phyloP scores from a whole-genome alignment of 345 rosid species.

The Syzygium oleosum region DNA sequence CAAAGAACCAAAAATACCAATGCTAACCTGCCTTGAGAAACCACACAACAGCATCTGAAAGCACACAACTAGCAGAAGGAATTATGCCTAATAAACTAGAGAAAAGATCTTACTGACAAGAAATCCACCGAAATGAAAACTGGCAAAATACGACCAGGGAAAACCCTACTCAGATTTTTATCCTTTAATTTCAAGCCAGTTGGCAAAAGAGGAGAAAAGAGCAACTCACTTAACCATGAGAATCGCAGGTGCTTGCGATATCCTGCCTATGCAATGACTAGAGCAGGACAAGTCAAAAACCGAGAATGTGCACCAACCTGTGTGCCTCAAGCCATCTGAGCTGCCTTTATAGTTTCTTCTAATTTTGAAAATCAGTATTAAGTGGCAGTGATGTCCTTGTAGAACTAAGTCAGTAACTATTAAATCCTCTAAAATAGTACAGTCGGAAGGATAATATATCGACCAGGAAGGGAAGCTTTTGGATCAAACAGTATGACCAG shows the following conservation, averaged over 20 bases:
- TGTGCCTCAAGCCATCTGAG: not conserved
- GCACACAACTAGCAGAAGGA: not conserved
- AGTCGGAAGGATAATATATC: not conserved
- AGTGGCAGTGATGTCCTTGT: not conserved
- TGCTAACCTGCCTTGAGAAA: not conserved
- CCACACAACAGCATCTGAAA: not conserved
- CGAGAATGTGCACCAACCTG: not conserved
- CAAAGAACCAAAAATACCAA: not conserved
- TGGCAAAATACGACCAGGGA: not conserved
- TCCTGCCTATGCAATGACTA: not conserved
- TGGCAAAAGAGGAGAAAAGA: not conserved
- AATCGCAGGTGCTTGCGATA: not conserved
- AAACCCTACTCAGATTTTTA: not conserved
- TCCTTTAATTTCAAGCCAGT: not conserved
- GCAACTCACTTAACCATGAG: not conserved
- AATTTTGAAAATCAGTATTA: not conserved
- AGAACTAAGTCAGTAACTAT: not conserved
- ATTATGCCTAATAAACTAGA: not conserved
- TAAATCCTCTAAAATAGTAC: not conserved
- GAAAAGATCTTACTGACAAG: not conserved
- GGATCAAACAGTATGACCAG: not conserved
- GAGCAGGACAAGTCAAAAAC: not conserved
- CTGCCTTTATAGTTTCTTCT: not conserved
- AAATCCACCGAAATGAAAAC: not conserved
- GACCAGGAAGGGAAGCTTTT: not conserved